Evolutionary conservation across 257 asterid genomes (phyloP), one percentile per base, ranked within the genome.

Genomic region (Lycium barbarum): DNA sequence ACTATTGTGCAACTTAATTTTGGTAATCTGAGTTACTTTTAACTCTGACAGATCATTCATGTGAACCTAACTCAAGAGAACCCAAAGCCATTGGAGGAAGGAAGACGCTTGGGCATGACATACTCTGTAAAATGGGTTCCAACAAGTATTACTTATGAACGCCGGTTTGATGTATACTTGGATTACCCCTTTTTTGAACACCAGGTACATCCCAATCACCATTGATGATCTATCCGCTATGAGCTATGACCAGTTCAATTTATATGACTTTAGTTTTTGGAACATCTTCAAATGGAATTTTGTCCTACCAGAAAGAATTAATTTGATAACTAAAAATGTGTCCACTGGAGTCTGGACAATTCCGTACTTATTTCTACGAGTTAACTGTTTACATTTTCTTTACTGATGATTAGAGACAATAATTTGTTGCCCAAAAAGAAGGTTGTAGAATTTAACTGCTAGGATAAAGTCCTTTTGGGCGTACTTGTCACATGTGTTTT

Each of bases 181-280:
- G 98, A 93, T 89, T 93, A 94, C 87, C 94, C 95, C 43, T 94
- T 94, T 72, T 94, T 93, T 58, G 98, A 93, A 92, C 97, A 93
- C 68, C 95, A 93, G 98, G 98, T 94, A 79, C 84, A 38, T 35
- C 61, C 45, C 26, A 20, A 53, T 79, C 54, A 55, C 58, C 15
- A 38, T n/a, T 54, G 38, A 35, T 1, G 58, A 33, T 51, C 78
- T 49, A 40, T 70, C 53, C 78, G 38, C 13, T 40, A 70, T 70
- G 33, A 70, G 54, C 54, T 38, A 70, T 70, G 81, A 20, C 81
- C 59, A 49, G 43, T 13, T 74, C 14, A 74, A 74, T 49, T 15
- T 74, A 20, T 49, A 74, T 74, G 43, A 74, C 20, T 36, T 67
- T 1, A 68, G 51, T 15, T 68, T 68, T 68, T 68, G 14, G 26